These are phyloP conservation scores for Tardiomyces depauwii DNA, from an alignment of 1,139 yeast genomes.

Conservation along the genomic window DNA sequence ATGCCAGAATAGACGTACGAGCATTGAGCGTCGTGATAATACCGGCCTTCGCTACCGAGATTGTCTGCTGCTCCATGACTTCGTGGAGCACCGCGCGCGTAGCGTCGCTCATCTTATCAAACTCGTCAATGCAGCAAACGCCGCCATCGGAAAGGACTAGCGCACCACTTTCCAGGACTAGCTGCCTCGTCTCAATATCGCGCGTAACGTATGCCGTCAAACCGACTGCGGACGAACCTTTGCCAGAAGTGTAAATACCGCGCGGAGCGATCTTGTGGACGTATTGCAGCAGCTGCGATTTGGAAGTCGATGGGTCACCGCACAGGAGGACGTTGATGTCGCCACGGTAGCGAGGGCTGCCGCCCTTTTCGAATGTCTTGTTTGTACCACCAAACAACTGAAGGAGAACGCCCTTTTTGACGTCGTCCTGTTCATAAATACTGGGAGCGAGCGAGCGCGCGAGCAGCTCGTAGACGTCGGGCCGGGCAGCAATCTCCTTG, in stretches of 20 bases:
- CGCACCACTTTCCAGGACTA: constrained; percentile 94
- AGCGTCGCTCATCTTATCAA: constrained; percentile 92
- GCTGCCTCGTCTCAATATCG: constrained; percentile 85
- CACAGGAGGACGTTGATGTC: constrained; percentile 83
- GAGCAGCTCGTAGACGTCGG: constrained; percentile 76
- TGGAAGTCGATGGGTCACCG: constrained; percentile 98
- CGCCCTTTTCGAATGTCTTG: constrained; percentile 80
- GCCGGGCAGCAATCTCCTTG: constrained; percentile 48
- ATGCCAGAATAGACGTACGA: constrained; percentile 87
- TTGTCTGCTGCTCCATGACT: constrained; percentile 99
- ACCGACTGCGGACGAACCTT: constrained; percentile 98
- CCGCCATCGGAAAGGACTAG: constrained; percentile 96
- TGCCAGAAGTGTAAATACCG: constrained; percentile 96
- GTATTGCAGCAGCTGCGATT: constrained; percentile 85
- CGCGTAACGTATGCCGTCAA: constrained; percentile 93
- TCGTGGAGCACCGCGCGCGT: constrained; percentile 94
- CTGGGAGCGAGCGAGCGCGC: constrained; percentile 94
- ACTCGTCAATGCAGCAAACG: constrained; percentile 96
- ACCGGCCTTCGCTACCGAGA: constrained; percentile 96
- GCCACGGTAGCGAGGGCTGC: constrained; percentile 76
- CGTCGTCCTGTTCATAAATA: constrained; percentile 91
- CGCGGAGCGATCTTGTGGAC: constrained; percentile 97
- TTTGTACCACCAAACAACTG: constrained; percentile 95
- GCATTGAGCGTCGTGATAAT: constrained; percentile 95
- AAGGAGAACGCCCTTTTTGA: constrained; percentile 83